Percentiles rank a stretch among this genome's conserved stretches.
Conservation (phyloP, 2,329 filamentous ascomycete species). For the Fusarium nematophilum region DNA sequence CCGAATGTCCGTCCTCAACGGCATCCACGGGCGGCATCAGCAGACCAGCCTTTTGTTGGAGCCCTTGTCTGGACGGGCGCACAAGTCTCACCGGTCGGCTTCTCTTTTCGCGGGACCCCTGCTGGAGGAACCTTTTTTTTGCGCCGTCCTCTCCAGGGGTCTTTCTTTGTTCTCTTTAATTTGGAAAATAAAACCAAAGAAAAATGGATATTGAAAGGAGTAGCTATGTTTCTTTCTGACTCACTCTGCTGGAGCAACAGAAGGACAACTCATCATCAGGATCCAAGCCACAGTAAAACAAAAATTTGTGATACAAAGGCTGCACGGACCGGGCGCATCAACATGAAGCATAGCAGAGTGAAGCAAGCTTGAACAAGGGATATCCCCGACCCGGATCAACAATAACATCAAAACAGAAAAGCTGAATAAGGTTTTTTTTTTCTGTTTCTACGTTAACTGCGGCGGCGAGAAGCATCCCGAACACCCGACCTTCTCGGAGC, state of each 20-base stretch:
- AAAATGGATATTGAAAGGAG: slow-evolving; percentile 23
- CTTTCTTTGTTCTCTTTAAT: slow-evolving; percentile 4
- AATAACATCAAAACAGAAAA: slow-evolving; percentile 23
- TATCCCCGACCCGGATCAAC: slow-evolving; percentile 28
- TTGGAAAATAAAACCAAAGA: slow-evolving; percentile 2
- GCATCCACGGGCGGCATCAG: slow-evolving; percentile 5
- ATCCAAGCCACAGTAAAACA: slow-evolving; percentile 28
- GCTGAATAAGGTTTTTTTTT: slow-evolving; percentile 19
- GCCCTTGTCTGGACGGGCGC: slow-evolving; percentile 24
- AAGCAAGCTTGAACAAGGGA: slow-evolving; percentile 26
- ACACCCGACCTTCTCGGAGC: slow-evolving; percentile 2
- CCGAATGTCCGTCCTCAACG: slow-evolving; percentile 15
- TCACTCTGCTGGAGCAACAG: slow-evolving; percentile 36
- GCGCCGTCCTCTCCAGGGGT: slow-evolving; percentile 22
- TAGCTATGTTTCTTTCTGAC: no score
- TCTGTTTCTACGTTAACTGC: slow-evolving; percentile 8
- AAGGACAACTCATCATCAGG: slow-evolving; percentile 33
- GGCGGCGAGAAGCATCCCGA: slow-evolving; percentile 23
- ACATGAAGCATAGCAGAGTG: slow-evolving; percentile 22
- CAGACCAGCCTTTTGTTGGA: slow-evolving; percentile 24
- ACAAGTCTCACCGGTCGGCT: slow-evolving; percentile 13
- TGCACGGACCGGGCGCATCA: slow-evolving; percentile 23
- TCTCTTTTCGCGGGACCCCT: slow-evolving; percentile 16
- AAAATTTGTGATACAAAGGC: slow-evolving; percentile 11
- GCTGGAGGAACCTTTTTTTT: slow-evolving; percentile 8